Percentiles rank a stretch among this genome's conserved stretches.
Evolutionary conservation across 1,139 yeast genomes (phyloP).

Genomic region (Yarrowia galli): DNA sequence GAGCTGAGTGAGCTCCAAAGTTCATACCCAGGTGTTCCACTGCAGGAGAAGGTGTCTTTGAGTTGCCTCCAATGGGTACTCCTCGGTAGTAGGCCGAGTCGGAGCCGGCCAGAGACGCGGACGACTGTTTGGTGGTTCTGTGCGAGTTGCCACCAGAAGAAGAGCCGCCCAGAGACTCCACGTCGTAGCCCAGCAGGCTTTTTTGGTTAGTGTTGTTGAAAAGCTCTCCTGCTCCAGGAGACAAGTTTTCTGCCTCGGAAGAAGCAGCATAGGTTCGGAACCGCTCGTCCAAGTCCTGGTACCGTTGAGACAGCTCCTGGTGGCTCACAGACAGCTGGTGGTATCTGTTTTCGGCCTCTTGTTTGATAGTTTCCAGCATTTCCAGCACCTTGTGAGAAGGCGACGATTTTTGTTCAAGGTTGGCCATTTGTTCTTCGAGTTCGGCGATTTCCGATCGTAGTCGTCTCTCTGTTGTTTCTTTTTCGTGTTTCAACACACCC

Average conservation of each 20-base stretch:
- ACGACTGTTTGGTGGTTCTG: constrained; percentile 22
- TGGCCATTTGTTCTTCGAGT: constrained; percentile 41
- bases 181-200: constrained; percentile 40
- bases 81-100: constrained; percentile 14
- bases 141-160: constrained; percentile 19
- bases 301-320: constrained; percentile 44
- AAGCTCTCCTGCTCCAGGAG: constrained; percentile 40
- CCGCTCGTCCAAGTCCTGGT: constrained; percentile 42
- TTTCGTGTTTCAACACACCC: constrained; percentile 41
- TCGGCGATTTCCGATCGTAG: constrained; percentile 42
- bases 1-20: background rate
- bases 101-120: constrained; percentile 16
- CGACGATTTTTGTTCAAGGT: constrained; percentile 1
- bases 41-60: constrained; percentile 28
- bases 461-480: constrained; percentile 40
- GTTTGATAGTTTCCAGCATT: constrained; percentile 42
- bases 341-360: constrained; percentile 43
- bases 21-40: constrained; percentile 18
- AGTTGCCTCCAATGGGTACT: constrained; percentile 20
- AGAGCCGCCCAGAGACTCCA: constrained; percentile 28
- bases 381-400: constrained; percentile 41
- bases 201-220: constrained; percentile 41
- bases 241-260: constrained; percentile 39
- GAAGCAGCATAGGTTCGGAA: constrained; percentile 41
- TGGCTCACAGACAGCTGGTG: constrained; percentile 44